Conservation (phyloP, 495 filamentous ascomycete genomes). For the Schizothecium vesticola region DNA sequence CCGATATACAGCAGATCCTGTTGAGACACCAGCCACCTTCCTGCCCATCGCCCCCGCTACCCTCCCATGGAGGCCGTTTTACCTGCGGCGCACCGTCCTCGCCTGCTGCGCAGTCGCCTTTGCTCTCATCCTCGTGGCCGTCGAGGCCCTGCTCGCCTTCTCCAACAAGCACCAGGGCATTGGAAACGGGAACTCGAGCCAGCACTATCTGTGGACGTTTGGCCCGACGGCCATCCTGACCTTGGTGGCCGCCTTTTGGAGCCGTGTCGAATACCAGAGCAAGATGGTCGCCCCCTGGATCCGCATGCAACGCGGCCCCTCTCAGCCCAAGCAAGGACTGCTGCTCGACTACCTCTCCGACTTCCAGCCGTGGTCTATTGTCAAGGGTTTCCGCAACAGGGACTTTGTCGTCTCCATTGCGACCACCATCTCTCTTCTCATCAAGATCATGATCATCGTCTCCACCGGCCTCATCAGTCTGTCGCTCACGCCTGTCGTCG, state of each 20-base stretch:
- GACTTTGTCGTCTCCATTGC: slow-evolving; percentile 15
- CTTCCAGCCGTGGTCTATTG: slow-evolving; percentile 7
- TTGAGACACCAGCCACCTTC: not conserved
- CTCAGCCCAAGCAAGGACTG: not conserved
- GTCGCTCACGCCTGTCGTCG: not conserved
- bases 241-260: slow-evolving; percentile 24
- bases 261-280: slow-evolving; percentile 24
- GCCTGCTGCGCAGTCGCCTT: not conserved
- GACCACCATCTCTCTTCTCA: slow-evolving; percentile 9
- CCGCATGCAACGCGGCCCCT: slow-evolving; percentile 3
- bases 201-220: slow-evolving; percentile 31
- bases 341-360: slow-evolving; percentile 10
- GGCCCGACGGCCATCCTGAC: slow-evolving; percentile 31
- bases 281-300: slow-evolving; percentile 30
- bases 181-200: not conserved
- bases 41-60: not conserved
- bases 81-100: not conserved
- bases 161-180: slow-evolving; percentile 16
- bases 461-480: slow-evolving; percentile 19
- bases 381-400: slow-evolving; percentile 4
- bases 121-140: not conserved
- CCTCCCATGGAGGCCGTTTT: slow-evolving; percentile 1
- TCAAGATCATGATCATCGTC: slow-evolving; percentile 16
- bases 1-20: not conserved
- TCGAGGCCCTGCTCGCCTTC: slow-evolving; percentile 14